A percentile compares a stretch with the other conserved stretches of the same genome.
Evolutionary conservation across 1,284 basidiomycete species (phyloP).

Genomic region (Leccinum holopus): DNA sequence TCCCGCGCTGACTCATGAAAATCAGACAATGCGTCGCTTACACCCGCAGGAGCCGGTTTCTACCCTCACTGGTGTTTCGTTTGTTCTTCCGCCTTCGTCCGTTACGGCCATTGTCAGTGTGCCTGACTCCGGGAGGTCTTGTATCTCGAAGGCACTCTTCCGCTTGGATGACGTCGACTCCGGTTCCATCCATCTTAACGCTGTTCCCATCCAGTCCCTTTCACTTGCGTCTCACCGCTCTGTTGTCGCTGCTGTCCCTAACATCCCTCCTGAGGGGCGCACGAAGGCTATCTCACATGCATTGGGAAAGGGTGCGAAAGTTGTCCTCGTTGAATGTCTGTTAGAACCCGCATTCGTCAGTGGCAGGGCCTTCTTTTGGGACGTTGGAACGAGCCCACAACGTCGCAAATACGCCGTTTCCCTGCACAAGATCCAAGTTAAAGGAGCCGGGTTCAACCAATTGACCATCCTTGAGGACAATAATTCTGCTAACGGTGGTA

Average conservation of each 20-base stretch:
- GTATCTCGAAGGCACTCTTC: slow-evolving; percentile 80
- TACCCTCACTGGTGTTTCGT: slow-evolving; percentile 76
- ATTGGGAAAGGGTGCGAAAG: slow-evolving; percentile 81
- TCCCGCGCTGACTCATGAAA: slow-evolving; percentile 3
- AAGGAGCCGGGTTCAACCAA: slow-evolving; percentile 79
- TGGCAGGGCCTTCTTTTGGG: too few relatives aligned
- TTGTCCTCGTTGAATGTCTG: slow-evolving; percentile 29
- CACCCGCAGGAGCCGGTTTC: slow-evolving; percentile 59
- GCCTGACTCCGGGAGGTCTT: slow-evolving; percentile 80
- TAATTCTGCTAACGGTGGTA: slow-evolving; percentile 50
- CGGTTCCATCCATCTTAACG: slow-evolving; percentile 75
- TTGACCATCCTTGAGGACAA: slow-evolving; percentile 79
- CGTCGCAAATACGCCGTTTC: slow-evolving; percentile 68
- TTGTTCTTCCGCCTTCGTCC: slow-evolving; percentile 78
- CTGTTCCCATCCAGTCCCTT: slow-evolving; percentile 73
- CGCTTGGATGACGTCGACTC: slow-evolving; percentile 87
- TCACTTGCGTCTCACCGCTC: slow-evolving; percentile 58
- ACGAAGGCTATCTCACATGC: slow-evolving; percentile 86
- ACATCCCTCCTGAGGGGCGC: slow-evolving; percentile 82
- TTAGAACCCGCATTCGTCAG: not conserved
- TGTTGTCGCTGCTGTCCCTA: slow-evolving; percentile 81
- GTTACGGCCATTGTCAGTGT: slow-evolving; percentile 84
- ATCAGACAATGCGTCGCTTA: slow-evolving; percentile 71
- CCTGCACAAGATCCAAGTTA: slow-evolving; percentile 61
- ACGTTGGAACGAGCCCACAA: slow-evolving; percentile 50